A percentile compares a stretch with the other conserved stretches of the same genome.
Evolutionary conservation across 768 basidiomycete genomes (phyloP).

Genomic region (Asterophora lycoperdoides): DNA sequence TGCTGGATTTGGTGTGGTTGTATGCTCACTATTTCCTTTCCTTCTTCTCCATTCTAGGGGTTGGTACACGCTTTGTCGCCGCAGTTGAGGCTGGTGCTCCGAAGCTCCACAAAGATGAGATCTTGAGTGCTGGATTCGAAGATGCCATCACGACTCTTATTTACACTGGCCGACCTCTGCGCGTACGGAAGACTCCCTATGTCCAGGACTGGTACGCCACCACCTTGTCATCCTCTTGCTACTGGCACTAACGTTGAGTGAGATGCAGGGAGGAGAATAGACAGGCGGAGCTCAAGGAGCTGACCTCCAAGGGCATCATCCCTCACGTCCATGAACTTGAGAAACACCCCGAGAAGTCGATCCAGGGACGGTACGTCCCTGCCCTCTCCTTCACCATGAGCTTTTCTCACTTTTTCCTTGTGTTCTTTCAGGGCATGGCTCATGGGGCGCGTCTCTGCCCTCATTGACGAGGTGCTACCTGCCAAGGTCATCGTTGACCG

Average conservation of each 20-base stretch:
- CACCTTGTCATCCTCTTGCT: slow-evolving; percentile 1
- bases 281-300: slow-evolving; percentile 74
- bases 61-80: slow-evolving; percentile 86
- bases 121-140: slow-evolving; percentile 67
- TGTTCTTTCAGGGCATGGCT: slow-evolving; percentile 50
- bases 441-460: slow-evolving; percentile 76
- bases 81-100: slow-evolving; percentile 76
- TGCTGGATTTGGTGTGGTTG: not conserved
- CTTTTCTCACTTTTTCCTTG: not conserved
- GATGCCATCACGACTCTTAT: slow-evolving; percentile 85
- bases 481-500: slow-evolving; percentile 80
- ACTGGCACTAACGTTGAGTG: not conserved
- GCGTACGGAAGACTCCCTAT: slow-evolving; percentile 81
- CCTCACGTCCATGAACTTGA: slow-evolving; percentile 69
- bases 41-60: slow-evolving; percentile 42
- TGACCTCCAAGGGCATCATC: slow-evolving; percentile 80
- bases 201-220: slow-evolving; percentile 70
- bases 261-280: slow-evolving; percentile 66
- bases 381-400: not conserved
- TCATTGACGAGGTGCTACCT: slow-evolving; percentile 73
- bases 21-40: not conserved
- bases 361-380: slow-evolving; percentile 41
- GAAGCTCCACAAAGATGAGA: slow-evolving; percentile 77
- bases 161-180: slow-evolving; percentile 84
- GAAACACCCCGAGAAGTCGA: slow-evolving; percentile 76